Evolutionary conservation across 805 yeast species (phyloP), one percentile per base, ranked within the genome.

Genomic region (Candida glaebosa): DNA sequence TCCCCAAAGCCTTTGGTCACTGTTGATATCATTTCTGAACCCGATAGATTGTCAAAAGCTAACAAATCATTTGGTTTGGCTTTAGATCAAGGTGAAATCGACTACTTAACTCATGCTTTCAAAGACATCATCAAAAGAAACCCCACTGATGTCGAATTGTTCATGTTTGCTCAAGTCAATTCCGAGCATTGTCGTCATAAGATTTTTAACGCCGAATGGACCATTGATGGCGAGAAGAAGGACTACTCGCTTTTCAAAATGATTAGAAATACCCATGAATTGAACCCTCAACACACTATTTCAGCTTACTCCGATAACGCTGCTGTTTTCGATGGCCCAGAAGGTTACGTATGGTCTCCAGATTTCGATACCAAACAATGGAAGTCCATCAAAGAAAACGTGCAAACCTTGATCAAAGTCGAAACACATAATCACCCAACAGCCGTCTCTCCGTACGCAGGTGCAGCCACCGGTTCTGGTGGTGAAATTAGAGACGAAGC

Each of bases 401-500:
- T 91, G 16, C 93, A 90, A 50, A 87, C 95, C 57, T 71, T 93
- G 52, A 87, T 90, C 58, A 93, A 93, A 64, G 99, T 93, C 39
- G 99, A 93, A 69, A 93, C 99, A 18, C 99, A 93, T 65, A 93
- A 93, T 69, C 99, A 93, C 65, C 99, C 99, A 41, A 93, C 99
- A 18, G 99, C 99, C 1, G 97, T 93, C 4, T 91, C 98, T 18
- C 99, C 99, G 31, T 93, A 88, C 68, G 90, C 99, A 3, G 99
- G 99, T 65, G 99, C 99, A 24, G 96, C 99, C 33, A 93, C 99
- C 10, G 99, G 99, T 49, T 90, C 98, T 8, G 99, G 99, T 63
- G 99, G 99, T 72, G 99, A 93, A 69, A 93, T 93, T 57, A 87
- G 99, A 76, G 99, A 93, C 66, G 99, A 93, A 71, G 99, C 97